Base-by-base conservation (phyloP, 2,329 filamentous ascomycete species). In the Remersonia thermophila region DNA sequence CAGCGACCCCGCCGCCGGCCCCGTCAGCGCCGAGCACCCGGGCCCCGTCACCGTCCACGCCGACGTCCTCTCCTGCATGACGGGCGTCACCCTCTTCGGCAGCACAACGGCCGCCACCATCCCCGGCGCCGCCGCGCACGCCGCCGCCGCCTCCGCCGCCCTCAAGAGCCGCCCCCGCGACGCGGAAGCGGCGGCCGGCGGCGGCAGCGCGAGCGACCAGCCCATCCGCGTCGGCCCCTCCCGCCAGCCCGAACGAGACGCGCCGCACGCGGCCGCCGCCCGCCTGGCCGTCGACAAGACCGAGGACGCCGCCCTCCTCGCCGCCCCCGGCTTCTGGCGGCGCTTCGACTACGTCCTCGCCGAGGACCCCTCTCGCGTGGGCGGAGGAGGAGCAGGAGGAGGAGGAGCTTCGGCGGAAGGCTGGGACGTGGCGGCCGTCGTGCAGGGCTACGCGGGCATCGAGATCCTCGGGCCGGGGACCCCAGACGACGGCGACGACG, bases 31-130 rank as follows among this genome's bases (percentile, higher is more conserved):
- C 2, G 47, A 52, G 15, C 50, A 53, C 3, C 33, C 42, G 4
- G 51, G 53, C 3, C 49, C 63, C 5, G 55, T 69, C 10, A 49
- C 51, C 27, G 64, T 77, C 29, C 77, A 82, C 49, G 72, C 76
- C 32, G 77, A 81, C 48, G 73, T 80, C 10, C 60, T 77, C 9
- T 70, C 72, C 33, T 81, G 77, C 61, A 81, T 81, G 77, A 81
- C 77, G 20, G 77, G 77, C 35, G 68, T 80, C 8, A 79, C 77
- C 3, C 71, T 77, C 35, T 82, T 82, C 47, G 67, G 70, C 13
- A 67, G 73, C 45, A 45, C 45, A 7, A 47, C 43, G 13, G 39
- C 69, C 36, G 57, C 56, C 13, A 20, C 40, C 47, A 3, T 49
- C 39, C 13, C 42, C 46, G 12, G 12, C 51, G 50, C 7, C 58